Base-by-base conservation (phyloP, 768 basidiomycete genomes). In the Termitomyces sp. region DNA sequence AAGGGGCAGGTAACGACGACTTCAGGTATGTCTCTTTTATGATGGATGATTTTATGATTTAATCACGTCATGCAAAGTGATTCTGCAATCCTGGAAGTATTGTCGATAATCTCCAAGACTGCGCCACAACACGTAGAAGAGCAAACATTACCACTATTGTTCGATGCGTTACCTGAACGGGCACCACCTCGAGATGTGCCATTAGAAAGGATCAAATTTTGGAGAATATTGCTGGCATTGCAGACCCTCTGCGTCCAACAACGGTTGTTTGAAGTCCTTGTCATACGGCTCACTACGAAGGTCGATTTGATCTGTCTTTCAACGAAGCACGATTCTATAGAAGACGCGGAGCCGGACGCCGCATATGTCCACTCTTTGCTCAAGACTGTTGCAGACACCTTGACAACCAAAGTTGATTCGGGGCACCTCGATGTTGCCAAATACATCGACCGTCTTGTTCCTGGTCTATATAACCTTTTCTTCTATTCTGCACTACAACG, bases 311-410 rank as follows among this genome's bases (percentile, higher is more conserved):
- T 90, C n/a, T 86, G 85, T 62, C 67, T 76, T 6, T 59, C 70
- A 44, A 37, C 58, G 3, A 64, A 61, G 12, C 55, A 24, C 13
- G 46, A 56, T 45, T 22, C 36, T 7, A 69, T 60, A 4, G 68
- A 68, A 6, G 83, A 85, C 37, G 39, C 64, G 2, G 89, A 95
- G 68, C 80, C 85, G 13, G 74, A 71, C n/a, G 85, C 91, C 0
- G 90, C 93, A 12, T 98, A 96, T 68, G 87, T 85, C 1, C 92
- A 94, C 72, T 85, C 94, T 33, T 78, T 98, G 34, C 79, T 98
- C 51, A 76, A 81, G 51, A 84, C 89, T 0, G 72, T 98, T 7
- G 77, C 79, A 1, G 80, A 84, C 44, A 85, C 88, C 0, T 70
- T 98, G 16, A 66, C 66, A 6, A 66, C 63, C 33, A 82, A 82